Evolutionary conservation across 768 basidiomycete species (phyloP).

Genomic region (Leccinum variicolor): DNA sequence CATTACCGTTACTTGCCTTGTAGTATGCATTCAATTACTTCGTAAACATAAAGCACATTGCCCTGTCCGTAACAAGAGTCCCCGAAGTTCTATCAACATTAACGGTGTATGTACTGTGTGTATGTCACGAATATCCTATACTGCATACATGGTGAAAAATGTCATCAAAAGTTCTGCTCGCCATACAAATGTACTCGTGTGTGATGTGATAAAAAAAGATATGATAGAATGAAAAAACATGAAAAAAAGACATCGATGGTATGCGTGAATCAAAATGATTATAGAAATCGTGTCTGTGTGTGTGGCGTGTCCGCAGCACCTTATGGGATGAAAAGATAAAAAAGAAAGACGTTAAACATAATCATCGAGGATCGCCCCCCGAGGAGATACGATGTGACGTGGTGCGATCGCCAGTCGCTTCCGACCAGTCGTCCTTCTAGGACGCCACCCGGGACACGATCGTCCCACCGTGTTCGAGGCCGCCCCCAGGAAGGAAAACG

Average conservation of each 20-base stretch:
- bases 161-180: conserved; percentile 1
- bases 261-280: conserved; percentile 2
- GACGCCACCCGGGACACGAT: conserved; percentile 35
- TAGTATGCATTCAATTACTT: not conserved
- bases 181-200: conserved; percentile 7
- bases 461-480: conserved; percentile 32
- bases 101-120: not conserved
- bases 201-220: not conserved
- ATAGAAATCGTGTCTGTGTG: conserved; percentile 10
- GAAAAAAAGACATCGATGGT: conserved; percentile 1
- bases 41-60: not conserved
- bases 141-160: conserved; percentile 6
- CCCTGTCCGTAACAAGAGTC: not conserved
- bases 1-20: no score
- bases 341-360: not conserved
- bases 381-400: not conserved
- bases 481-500: conserved; percentile 26
- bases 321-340: not conserved
- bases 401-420: not conserved
- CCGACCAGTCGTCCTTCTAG: conserved; percentile 7
- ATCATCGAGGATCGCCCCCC: not conserved
- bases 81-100: not conserved
- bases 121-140: not conserved
- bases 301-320: conserved; percentile 10
- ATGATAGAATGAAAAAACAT: not conserved